Base-by-base conservation (phyloP, 352 stramenopile genomes). In the Globisporangium canariense region DNA sequence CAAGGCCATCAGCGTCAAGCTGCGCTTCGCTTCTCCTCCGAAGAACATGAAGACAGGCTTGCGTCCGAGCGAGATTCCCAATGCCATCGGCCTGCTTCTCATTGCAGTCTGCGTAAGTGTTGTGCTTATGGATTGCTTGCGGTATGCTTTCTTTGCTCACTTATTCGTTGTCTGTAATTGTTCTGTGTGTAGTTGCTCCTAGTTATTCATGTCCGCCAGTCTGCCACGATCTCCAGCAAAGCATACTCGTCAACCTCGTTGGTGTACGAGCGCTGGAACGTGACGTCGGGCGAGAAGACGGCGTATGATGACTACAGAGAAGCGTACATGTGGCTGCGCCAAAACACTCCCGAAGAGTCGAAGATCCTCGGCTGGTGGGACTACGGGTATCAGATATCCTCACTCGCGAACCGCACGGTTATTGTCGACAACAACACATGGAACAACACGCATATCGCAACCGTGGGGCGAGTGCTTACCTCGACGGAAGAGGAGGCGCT, bases 401-500 rank as follows among this genome's bases (percentile, higher is more conserved):
- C 79, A 7, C 66, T 94, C 13, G 83, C 87, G 10, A 96, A 96
- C 62, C 87, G 87, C 49, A 96, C 85, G 0, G 82, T 94, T 28
- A 69, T 94, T 47, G 95, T 98, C 2, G 95, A 98, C 77, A 98
- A 98, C 77, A 98, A 98, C 66, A 98, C 95, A 56, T 98, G 95
- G 95, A 98, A 98, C 74, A 97, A 98, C 71, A 98, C 93, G 40
- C 95, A 98, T 73, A 98, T 98, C 69, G 95, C 95, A 40, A 98
- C 93, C 0, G 89, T 98, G 13, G 95, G 94, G 1, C 85, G 93
- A 10, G 89, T 89, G 40, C 72, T 96, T 41, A 72, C 69, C 3
- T 90, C 80, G 8, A 74, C 73, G 30, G 87, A 96, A 68, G 82
- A 88, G 0, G 77, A 84, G 11, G 87, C 87, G 2, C 64, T 78